Base-by-base conservation (phyloP, 306 rosid species). In the Adenanthera pavonina region DNA sequence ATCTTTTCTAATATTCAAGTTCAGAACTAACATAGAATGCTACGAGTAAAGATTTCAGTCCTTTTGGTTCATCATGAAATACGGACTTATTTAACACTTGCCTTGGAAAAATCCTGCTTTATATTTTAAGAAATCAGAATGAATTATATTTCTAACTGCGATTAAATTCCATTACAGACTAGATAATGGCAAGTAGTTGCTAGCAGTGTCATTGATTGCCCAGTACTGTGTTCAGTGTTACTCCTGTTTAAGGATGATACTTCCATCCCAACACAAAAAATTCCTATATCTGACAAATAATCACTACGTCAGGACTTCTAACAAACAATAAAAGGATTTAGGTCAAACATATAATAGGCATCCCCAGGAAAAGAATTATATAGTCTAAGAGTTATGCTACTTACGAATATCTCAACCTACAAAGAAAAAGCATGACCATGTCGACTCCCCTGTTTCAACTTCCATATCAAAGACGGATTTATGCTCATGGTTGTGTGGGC, bases 91-190 rank as follows among this genome's bases (percentile, higher is more conserved):
- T 15, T 41, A 46, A 25, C 5, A 67, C 51, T 4, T 67, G 5
- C 49, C 5, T 40, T n/a, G n/a, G 49, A 3, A 13, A 33, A 65
- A 36, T 65, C 46, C 46, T 65, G 36, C 14, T 17, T 2, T 49
- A 44, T 79, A 52, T 44, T 44, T 44, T 5, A 25, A 44, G 48
- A 44, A 6, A 8, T 44, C 8, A 44, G 48, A 25, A 25, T 25
- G 30, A 25, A 25, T 25, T 25, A 25, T 25, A 25, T 25, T 25
- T 25, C 30, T 25, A 25, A 25, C 30, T 25, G 30, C 30, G 67
- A 7, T 61, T 79, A 7, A 41, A 13, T 60, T 78, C 47, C 40
- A 52, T 69, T 15, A 49, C 30, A 57, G 15, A 73, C 64, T 77
- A 78, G 5, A 62, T 49, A 72, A 30, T 44, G 48, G 48, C 48